phyloP scores from a whole-genome alignment of 1,139 yeast genomes.

The Meyerozyma athensensis region DNA sequence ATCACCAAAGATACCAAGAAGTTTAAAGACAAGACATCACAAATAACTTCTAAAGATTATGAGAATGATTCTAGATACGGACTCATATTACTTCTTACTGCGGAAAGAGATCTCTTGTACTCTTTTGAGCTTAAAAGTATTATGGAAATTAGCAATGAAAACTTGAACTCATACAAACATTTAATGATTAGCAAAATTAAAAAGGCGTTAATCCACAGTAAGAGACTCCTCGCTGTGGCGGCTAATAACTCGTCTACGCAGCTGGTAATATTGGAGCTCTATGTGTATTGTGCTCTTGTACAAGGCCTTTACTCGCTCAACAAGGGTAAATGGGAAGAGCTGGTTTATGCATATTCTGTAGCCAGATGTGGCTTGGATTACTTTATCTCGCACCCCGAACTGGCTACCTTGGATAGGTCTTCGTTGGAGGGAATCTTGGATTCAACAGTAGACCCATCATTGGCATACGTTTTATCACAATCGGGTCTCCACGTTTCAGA shows the following conservation, averaged over 20 bases:
- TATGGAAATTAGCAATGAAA: conserved; percentile 49
- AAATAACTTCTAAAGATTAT: conserved; percentile 44
- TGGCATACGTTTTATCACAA: conserved; percentile 54
- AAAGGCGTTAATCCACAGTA: conserved; percentile 48
- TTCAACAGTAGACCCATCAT: conserved; percentile 63
- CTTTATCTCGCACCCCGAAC: conserved; percentile 24
- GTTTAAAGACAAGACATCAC: conserved; percentile 40
- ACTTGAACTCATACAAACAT: conserved; percentile 38
- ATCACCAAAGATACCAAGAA: conserved; percentile 56
- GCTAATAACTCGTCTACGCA: conserved; percentile 23
- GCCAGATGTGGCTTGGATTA: conserved; percentile 61
- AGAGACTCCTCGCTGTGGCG: conserved; percentile 41
- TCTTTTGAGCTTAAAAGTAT: conserved; percentile 60
- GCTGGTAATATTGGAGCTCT: conserved; percentile 48
- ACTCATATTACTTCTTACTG: conserved; percentile 44
- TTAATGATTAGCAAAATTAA: conserved; percentile 65
- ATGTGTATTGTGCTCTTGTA: conserved; percentile 54
- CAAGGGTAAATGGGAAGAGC: conserved; percentile 53
- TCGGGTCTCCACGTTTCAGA: conserved; percentile 29
- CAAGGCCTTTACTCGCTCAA: conserved; percentile 57
- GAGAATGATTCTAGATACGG: conserved; percentile 43
- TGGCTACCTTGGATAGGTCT: conserved; percentile 28
- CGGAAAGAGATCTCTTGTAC: conserved; percentile 67
- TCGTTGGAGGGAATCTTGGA: conserved; percentile 55
- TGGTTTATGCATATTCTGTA: conserved; percentile 50